These are phyloP conservation scores for Gossypium schwendimanii DNA, from an alignment of 441 rosid genomes.

Conservation along the genomic window DNA sequence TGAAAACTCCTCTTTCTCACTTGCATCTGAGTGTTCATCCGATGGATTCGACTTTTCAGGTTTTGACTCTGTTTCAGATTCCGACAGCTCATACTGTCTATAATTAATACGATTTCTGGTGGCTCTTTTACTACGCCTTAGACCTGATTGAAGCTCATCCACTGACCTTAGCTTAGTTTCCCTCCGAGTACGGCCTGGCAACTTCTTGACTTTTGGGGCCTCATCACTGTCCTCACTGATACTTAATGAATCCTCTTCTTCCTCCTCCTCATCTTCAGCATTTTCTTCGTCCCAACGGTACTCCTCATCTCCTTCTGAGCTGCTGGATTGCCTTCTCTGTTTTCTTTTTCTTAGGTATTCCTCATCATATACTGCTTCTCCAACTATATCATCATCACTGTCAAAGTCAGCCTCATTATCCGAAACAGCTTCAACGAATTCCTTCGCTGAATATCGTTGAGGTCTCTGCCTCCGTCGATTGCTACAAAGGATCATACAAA, in stretches of 20 bases:
- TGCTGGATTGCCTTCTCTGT: slow-evolving; percentile 67
- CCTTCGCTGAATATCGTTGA: slow-evolving; percentile 73
- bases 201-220: slow-evolving; percentile 58
- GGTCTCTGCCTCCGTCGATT: slow-evolving; percentile 82
- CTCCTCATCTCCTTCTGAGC: slow-evolving; percentile 97
- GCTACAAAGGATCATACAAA: slow-evolving; percentile 29
- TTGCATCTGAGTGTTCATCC: slow-evolving; percentile 51
- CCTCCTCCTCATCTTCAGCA: slow-evolving; percentile 90
- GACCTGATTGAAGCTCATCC: slow-evolving; percentile 66
- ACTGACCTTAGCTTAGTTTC: slow-evolving; percentile 73
- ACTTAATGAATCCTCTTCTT: slow-evolving; percentile 63
- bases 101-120: slow-evolving; percentile 67
- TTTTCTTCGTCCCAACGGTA: slow-evolving; percentile 84
- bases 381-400: slow-evolving; percentile 95
- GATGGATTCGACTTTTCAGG: slow-evolving; percentile 46
- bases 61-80: slow-evolving; percentile 74
- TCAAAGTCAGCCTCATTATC: slow-evolving; percentile 78
- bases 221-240: slow-evolving; percentile 79
- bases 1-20: slow-evolving; percentile 59
- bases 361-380: slow-evolving; percentile 94
- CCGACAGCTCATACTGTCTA: slow-evolving; percentile 72
- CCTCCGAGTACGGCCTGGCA: slow-evolving; percentile 61
- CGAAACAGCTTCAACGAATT: slow-evolving; percentile 79
- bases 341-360: slow-evolving; percentile 85
- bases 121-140: slow-evolving; percentile 93